Base-by-base conservation (phyloP, 139 green algal genomes). In the Micractinium sp. region DNA sequence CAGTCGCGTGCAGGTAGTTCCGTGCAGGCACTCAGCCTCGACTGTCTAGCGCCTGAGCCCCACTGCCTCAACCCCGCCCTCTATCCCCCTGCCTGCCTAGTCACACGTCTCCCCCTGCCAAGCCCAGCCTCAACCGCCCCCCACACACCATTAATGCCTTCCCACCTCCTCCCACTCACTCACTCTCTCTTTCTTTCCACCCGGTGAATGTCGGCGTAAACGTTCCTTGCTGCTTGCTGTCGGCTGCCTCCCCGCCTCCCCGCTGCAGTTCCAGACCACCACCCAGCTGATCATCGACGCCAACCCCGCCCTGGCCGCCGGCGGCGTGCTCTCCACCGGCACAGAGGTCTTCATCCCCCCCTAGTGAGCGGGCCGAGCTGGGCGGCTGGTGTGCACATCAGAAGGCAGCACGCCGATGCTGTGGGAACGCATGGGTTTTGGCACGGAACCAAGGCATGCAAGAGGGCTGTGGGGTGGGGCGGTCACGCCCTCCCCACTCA, bases 321-420 rank as follows among this genome's bases (percentile, higher is more conserved):
- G 71, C 67, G 83, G 83, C 67, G 67, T 87, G 38, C 83, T 87
- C 36, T 41, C 38, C 83, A 47, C 83, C 25, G 83, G 41, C 83
- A 67, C 83, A 66, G 16, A 66, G 20, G 67, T 87, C 38, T 79
- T 41, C 35, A 75, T 87, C 61, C 83, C 83, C 0, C 83, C 83
- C 31, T 87, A 69, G 83, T 87, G 83, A 87, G 83, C 36, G 18
- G 16, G 74, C 2, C 3, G 29, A 41, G 74, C 14, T 80, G 20
- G 4, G 16, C 16, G 9, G 73, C 18, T 41, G 73, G 27, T 33
- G 15, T 60, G 35, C 35, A n/a, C 33, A 36, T 13, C 36, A 56
- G 47, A 56, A n/a, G n/a, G n/a, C n/a, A n/a, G n/a, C n/a, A n/a
- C n/a, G n/a, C n/a, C n/a, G n/a, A n/a, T n/a, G n/a, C n/a, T n/a